Percentiles rank a stretch among this genome's conserved stretches.
Conservation (phyloP, 352 stramenopile genomes). For the Pythium guiyangense region DNA sequence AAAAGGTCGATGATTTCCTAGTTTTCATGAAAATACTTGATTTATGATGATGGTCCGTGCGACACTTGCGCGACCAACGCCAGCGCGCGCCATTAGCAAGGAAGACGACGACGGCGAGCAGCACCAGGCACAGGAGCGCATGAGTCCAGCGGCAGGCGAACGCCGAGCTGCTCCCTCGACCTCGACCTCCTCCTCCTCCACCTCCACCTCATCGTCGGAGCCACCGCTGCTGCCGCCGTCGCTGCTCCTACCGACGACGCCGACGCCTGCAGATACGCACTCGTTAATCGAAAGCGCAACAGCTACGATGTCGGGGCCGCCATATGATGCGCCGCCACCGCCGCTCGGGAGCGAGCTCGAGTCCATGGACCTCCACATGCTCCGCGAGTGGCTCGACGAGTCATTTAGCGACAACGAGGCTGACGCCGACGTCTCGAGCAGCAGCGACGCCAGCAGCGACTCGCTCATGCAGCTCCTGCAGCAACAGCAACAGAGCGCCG, state of each 20-base stretch:
- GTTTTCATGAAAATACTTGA: background rate
- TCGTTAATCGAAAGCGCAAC: background rate
- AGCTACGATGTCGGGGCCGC: background rate
- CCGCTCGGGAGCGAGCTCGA: slow-evolving; percentile 6
- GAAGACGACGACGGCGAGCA: background rate
- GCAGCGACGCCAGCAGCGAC: slow-evolving; percentile 5
- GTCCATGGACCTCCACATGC: slow-evolving; percentile 13
- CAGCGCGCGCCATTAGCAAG: background rate
- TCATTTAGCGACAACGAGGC: slow-evolving; percentile 13
- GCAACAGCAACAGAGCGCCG: slow-evolving; percentile 3
- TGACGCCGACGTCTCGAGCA: slow-evolving; percentile 5
- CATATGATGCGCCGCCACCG: background rate
- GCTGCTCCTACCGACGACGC: too few relatives aligned
- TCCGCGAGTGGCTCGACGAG: slow-evolving; percentile 14
- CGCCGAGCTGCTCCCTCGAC: too few relatives aligned
- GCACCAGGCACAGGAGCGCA: too few relatives aligned
- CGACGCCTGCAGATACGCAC: too few relatives aligned
- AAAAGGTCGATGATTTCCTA: background rate
- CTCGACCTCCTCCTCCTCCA: too few relatives aligned
- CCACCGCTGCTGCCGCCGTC: too few relatives aligned
- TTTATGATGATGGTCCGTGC: background rate
- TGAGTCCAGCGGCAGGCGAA: background rate
- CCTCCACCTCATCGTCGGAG: too few relatives aligned
- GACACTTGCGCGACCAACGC: slow-evolving; percentile 1
- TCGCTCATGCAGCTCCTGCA: slow-evolving; percentile 9